Conservation (phyloP, 805 yeast species). For the Clavispora fructus region DNA sequence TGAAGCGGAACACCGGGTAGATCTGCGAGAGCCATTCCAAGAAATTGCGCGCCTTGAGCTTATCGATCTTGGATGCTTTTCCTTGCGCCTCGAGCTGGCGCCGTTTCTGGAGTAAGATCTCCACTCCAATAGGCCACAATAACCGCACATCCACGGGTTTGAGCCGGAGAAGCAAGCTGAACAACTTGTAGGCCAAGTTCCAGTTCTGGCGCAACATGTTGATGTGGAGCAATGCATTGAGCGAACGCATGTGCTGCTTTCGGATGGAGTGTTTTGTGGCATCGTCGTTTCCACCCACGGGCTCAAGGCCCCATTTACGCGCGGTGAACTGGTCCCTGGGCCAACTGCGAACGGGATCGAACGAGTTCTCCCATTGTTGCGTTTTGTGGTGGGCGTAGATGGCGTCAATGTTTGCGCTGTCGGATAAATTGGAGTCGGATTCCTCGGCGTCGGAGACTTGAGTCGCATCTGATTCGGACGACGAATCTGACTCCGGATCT, state of each 20-base stretch:
- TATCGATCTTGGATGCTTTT: conserved; percentile 1
- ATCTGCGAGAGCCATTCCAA: conserved; percentile 34
- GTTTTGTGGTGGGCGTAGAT: conserved; percentile 5
- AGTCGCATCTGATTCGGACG: background rate
- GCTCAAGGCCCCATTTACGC: conserved; percentile 13
- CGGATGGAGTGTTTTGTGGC: conserved; percentile 3
- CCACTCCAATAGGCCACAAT: conserved; percentile 62
- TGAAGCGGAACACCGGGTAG: conserved; percentile 11
- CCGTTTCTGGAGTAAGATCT: conserved; percentile 34
- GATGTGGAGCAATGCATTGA: conserved; percentile 45
- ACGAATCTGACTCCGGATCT: background rate
- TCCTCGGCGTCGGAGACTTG: background rate
- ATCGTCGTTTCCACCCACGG: conserved; percentile 7
- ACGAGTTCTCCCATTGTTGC: conserved; percentile 3
- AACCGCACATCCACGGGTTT: conserved; percentile 48
- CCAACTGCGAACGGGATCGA: conserved; percentile 7
- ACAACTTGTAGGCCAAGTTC: conserved; percentile 50
- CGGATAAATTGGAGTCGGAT: conserved; percentile 1
- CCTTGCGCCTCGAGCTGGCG: conserved; percentile 1
- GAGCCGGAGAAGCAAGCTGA: conserved; percentile 44
- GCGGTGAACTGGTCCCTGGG: conserved; percentile 5
- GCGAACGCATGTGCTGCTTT: conserved; percentile 26
- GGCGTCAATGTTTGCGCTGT: conserved; percentile 1
- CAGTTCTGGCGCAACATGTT: conserved; percentile 47
- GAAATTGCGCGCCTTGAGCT: conserved; percentile 25